Percentiles rank a stretch among this genome's conserved stretches.
Conservation (phyloP, 805 yeast genomes). For the Helenozyma baotianmanensis region DNA sequence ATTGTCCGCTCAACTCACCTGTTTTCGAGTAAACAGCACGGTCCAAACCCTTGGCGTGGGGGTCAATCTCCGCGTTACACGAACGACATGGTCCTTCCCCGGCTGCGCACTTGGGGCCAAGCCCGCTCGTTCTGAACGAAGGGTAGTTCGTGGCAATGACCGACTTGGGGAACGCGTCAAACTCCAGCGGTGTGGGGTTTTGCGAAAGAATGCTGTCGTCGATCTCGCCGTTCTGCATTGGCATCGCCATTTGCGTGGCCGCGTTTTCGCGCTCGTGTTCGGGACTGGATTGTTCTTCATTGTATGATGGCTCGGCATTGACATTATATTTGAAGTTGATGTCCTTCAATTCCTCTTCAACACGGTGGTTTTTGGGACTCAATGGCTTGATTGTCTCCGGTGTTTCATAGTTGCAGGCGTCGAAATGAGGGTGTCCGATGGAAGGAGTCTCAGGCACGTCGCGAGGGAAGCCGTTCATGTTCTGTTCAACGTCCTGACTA, state of each 20-base stretch:
- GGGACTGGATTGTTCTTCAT: background rate
- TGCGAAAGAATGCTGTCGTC: constrained; percentile 13
- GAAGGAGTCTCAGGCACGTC: constrained; percentile 9
- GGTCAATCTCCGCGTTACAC: constrained; percentile 52
- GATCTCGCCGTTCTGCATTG: background rate
- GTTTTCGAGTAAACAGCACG: constrained; percentile 82
- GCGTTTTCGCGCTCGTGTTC: background rate
- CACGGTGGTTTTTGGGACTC: constrained; percentile 29
- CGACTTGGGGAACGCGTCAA: constrained; percentile 16
- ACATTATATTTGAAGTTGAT: constrained; percentile 19
- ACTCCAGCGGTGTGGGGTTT: constrained; percentile 13
- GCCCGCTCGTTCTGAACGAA: constrained; percentile 9
- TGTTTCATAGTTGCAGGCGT: constrained; percentile 5
- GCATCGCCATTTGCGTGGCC: too few relatives aligned
- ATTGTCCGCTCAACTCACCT: constrained; percentile 82
- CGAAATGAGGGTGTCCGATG: constrained; percentile 1
- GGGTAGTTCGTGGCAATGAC: constrained; percentile 12
- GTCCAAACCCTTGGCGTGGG: constrained; percentile 29
- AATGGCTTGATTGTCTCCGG: constrained; percentile 27
- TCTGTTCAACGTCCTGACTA: too few relatives aligned
- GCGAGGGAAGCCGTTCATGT: too few relatives aligned
- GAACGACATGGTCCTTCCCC: constrained; percentile 82
- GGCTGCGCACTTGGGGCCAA: constrained; percentile 32
- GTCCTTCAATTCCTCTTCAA: constrained; percentile 29
- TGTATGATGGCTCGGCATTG: too few relatives aligned